A percentile compares a stretch with the other conserved stretches of the same genome.
Evolutionary conservation across 2,329 filamentous ascomycete species (phyloP).

Genomic region (Fusarium solani-melongenae): DNA sequence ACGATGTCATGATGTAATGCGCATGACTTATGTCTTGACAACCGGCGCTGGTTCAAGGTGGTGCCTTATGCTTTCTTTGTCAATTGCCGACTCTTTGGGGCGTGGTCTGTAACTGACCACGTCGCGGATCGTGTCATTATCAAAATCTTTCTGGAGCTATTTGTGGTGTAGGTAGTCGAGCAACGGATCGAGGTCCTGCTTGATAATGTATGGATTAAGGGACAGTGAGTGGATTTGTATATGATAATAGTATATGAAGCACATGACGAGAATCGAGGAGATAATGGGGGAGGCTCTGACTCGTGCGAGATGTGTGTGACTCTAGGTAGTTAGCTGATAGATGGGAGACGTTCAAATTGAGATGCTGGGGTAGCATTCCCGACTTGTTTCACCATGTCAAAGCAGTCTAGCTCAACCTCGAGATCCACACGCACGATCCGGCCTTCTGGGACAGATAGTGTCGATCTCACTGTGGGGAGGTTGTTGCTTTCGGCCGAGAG

Average conservation of each 20-base stretch:
- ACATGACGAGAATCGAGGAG: background rate
- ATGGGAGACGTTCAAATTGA: slow-evolving; percentile 1
- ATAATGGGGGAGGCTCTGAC: background rate
- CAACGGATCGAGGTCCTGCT: background rate
- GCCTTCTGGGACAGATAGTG: background rate
- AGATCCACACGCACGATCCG: background rate
- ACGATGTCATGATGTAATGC: background rate
- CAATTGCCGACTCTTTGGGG: background rate
- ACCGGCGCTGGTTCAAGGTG: background rate
- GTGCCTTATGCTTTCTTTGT: background rate
- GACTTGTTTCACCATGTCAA: background rate
- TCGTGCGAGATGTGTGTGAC: background rate
- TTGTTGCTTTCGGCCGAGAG: background rate
- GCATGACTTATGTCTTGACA: slow-evolving; percentile 1
- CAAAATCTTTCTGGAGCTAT: background rate
- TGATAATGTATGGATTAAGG: background rate
- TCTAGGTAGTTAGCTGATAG: background rate
- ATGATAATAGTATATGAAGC: slow-evolving; percentile 5
- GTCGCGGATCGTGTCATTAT: background rate
- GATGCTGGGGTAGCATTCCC: background rate
- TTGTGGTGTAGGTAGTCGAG: background rate
- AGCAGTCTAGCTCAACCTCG: background rate
- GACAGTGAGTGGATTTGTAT: background rate
- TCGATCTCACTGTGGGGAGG: background rate
- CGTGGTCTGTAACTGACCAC: background rate